phyloP scores from a whole-genome alignment of 164 flowering plant genomes.

The Echeveria elegans region DNA sequence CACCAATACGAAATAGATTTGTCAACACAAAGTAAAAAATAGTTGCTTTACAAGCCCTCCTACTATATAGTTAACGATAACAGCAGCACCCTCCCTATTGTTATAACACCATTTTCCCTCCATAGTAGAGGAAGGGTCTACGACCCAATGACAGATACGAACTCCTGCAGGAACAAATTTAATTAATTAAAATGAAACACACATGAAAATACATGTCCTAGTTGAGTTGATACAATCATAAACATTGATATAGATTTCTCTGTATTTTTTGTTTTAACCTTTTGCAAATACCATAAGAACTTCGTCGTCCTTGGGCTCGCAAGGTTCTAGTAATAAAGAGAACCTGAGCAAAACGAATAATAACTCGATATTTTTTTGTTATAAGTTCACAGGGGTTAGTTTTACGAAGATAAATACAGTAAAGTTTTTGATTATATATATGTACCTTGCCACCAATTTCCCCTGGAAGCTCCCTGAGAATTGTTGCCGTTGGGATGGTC shows the following conservation, averaged over 20 bases:
- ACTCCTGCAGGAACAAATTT: neutral
- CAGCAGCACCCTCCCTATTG: neutral
- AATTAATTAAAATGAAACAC: neutral
- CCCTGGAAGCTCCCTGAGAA: constrained; percentile 54
- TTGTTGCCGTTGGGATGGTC: constrained; percentile 41
- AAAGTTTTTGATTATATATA: too few species aligned
- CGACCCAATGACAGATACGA: neutral
- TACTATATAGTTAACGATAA: neutral
- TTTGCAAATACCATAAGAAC: constrained; percentile 16
- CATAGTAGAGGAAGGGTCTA: neutral
- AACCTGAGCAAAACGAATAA: constrained; percentile 30
- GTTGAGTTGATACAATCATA: neutral
- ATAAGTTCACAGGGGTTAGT: too few species aligned
- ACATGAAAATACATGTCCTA: neutral
- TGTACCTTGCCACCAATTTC: constrained; percentile 89
- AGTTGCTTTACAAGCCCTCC: neutral
- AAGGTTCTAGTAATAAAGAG: constrained; percentile 51
- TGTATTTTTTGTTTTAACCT: neutral
- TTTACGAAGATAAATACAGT: too few species aligned
- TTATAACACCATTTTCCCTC: neutral
- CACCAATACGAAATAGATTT: neutral
- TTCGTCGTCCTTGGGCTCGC: constrained; percentile 16
- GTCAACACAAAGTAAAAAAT: neutral
- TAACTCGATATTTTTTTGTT: too few species aligned
- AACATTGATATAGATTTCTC: neutral